phyloP scores from a whole-genome alignment of 192 early-diverging fungal genomes.

The Linnemannia elongata region DNA sequence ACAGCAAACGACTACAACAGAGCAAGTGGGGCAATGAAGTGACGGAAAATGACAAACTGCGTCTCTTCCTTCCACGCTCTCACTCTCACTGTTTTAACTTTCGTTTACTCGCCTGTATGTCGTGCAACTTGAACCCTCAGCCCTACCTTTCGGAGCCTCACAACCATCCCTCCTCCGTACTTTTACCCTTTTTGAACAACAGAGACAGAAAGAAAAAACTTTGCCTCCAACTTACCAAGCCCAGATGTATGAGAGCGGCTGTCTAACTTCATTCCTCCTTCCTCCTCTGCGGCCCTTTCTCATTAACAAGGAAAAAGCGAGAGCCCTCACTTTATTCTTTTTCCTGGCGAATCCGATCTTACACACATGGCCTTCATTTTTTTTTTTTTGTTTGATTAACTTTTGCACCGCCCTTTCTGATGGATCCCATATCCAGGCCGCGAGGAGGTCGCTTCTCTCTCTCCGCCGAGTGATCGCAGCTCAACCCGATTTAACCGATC shows the following conservation, averaged over 20 bases:
- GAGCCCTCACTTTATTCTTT: background rate
- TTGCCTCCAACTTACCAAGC: background rate
- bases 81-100: background rate
- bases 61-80: background rate
- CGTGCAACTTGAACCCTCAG: background rate
- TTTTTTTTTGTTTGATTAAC: background rate
- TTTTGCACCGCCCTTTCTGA: background rate
- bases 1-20: too few species aligned
- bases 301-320: background rate
- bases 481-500: background rate
- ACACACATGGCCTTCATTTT: background rate
- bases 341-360: too few species aligned
- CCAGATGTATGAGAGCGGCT: background rate
- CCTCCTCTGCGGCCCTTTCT: background rate
- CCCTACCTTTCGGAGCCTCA: background rate
- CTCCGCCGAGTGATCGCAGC: background rate
- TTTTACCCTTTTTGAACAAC: constrained; percentile 8
- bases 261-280: background rate
- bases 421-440: background rate
- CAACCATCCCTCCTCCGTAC: background rate
- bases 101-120: background rate
- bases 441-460: too few species aligned
- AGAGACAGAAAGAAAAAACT: too few species aligned
- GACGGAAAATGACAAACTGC: background rate
- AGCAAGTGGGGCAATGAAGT: background rate